Base-by-base conservation (phyloP, 208 protist genomes). In the Angomonas ambiguus region DNA sequence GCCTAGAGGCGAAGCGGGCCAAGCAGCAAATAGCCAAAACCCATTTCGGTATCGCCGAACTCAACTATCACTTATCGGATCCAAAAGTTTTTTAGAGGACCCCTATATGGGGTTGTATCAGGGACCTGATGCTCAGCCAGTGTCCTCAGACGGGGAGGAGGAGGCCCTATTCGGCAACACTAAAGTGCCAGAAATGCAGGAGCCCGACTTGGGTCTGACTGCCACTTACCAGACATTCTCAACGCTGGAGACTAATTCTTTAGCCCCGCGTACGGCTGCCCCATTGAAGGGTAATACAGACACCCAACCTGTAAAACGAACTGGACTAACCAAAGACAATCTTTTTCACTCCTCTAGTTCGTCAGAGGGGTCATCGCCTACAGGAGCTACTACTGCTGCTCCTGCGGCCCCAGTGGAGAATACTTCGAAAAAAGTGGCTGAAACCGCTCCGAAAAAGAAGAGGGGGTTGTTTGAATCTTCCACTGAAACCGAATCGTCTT, bases 51-150 rank as follows among this genome's bases (percentile, higher is more conserved):
- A 74, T 53, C 69, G 76, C 8, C 74, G 72, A 11, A 42, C 31
- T 11, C 71, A 81, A 38, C 75, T 87, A 51, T 73, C 77, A 22
- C 65, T 80, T 30, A 77, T 92, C 41, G 80, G 80, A 28, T 83
- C 80, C 3, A 51, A 69, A 10, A 60, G 56, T 1, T 92, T 92
- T 65, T 33, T 85, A 45, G 70, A 62, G 2, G 83, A 82, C 27
- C 74, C 80, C 0, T 85, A 81, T 53, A 66, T 71, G 25, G 86
- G 86, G 0, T 78, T 74, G 28, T 67, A 60, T 25, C 5, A 34
- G 51, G 61, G 49, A 33, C 56, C 56, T 8, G 56, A 62, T 42
- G 56, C 25, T 13, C 56, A 45, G 11, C 28, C 10, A 11, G 56
- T 38, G 5, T 62, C 56, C 13, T 62, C 62, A 20, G 62, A 53